Evolutionary conservation across 1,284 basidiomycete genomes (phyloP), one percentile per base, ranked within the genome.

Genomic region (Volvariella volvacea): DNA sequence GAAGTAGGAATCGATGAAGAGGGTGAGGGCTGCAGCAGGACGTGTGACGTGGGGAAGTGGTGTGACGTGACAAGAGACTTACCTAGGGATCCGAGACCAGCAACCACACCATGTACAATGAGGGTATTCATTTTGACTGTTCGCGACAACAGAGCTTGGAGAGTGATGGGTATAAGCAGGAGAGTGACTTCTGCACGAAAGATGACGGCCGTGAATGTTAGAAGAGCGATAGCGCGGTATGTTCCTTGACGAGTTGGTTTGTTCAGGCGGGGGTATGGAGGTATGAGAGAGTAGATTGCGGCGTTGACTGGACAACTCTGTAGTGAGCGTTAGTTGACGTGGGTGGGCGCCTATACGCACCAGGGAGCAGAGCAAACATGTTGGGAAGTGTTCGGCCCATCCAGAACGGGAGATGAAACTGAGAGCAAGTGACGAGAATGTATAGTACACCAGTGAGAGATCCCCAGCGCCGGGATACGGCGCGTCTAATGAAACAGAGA

Each of bases 341-440:
- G 22, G n/a, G 16, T 22, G n/a, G n/a, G 17, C 4, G 21, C 10
- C 17, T 3, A 42, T 37, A 21, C 36, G 42, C 51, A 93, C 91
- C 84, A 42, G 83, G 78, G 7, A 88, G 71, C 15, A 95, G 68
- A 2, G 92, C 92, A 50, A 93, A 81, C 78, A 93, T 94, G 62
- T 99, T 99, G 0, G 95, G 94, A 12, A 97, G 67, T 0, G 95
- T 96, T 39, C 95, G 71, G 2, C 92, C 82, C 65, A 91, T 87
- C 84, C 92, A 99, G 63, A 92, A 99, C 2, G 84, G 82, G 9
- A 93, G 63, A 61, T 98, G 95, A 59, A 97, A 98, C 60, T 96
- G 92, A 0, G 80, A 78, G 47, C 82, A 75, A 1, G 83, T 82
- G 17, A 96, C 58, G 0, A 92, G 47, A 1, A 78, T 61, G 59